Evolutionary conservation across 129 eudicot species (phyloP).

Genomic region (Kitagawia praeruptora): DNA sequence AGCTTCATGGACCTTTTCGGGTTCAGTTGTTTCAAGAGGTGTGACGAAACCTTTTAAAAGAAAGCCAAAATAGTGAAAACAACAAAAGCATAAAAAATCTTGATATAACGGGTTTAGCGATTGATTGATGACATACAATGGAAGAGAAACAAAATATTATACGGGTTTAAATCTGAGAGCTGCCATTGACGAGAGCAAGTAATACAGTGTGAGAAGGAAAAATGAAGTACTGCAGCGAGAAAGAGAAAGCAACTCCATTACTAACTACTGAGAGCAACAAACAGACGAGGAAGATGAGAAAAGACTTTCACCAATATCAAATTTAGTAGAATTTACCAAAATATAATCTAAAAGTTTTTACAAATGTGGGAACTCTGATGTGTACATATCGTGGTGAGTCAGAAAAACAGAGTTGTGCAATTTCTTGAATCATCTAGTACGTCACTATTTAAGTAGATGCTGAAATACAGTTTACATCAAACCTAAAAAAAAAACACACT

Average conservation of each 20-base stretch:
- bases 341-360: too few relatives aligned
- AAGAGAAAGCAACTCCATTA: background rate
- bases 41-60: background rate
- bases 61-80: background rate
- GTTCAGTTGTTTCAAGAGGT: background rate
- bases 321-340: background rate
- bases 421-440: too few relatives aligned
- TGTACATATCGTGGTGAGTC: too few relatives aligned
- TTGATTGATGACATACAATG: background rate
- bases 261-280: background rate
- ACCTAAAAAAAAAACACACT: too few relatives aligned
- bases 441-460: too few relatives aligned
- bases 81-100: background rate
- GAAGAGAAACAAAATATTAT: background rate
- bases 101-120: background rate
- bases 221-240: background rate
- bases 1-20: background rate
- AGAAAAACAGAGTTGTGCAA: too few relatives aligned
- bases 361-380: background rate
- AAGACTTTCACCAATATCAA: background rate
- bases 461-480: too few relatives aligned
- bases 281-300: too few relatives aligned
- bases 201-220: background rate
- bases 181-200: background rate
- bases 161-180: background rate